Evolutionary conservation across 2,329 filamentous ascomycete genomes (phyloP), one percentile per base, ranked within the genome.

Genomic region (Ambrosiella cleistominuta): DNA sequence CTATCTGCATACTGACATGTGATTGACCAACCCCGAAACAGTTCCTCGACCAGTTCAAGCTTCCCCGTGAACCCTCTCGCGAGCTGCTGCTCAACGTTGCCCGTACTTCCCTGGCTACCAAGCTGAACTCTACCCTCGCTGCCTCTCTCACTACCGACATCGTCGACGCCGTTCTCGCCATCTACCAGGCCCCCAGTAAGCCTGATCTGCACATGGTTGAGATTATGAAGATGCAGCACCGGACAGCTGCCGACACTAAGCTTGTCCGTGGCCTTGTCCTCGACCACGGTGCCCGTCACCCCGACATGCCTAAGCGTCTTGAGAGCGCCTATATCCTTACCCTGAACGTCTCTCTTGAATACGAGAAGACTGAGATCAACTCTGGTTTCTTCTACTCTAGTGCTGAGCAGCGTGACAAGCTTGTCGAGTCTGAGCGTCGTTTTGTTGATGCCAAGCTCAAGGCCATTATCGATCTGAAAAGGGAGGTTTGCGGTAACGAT

Each of bases 151-250:
- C 90, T 0, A 89, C 93, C 60, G 86, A 88, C 66, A 95, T 98
- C 66, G 93, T 97, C 67, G 93, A 98, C 69, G 87, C 93, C 61
- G 93, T 98, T 53, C 82, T 98, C 59, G 81, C 93, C 63, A 98
- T 98, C 70, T 90, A 96, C 75, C 80, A 89, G 70, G 76, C 87
- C 15, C 88, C 88, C 35, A 82, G 81, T 62, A 97, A 97, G 75
- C 94, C 94, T 59, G 93, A 98, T 72, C 73, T 98, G 67, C 91
- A 97, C 76, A 98, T 98, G 93, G 80, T 98, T 64, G 93, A 98
- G 73, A 97, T 98, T 66, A 98, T 98, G 93, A 97, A 95, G 70
- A 97, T 98, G 91, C 93, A 98, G 75, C 93, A 98, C 75, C 86
- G 91, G 65, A 89, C 88, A 56, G 90, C 91, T 60, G 88, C 93